phyloP scores from a whole-genome alignment of 2,329 filamentous ascomycete species.

The Colletotrichum sojae region DNA sequence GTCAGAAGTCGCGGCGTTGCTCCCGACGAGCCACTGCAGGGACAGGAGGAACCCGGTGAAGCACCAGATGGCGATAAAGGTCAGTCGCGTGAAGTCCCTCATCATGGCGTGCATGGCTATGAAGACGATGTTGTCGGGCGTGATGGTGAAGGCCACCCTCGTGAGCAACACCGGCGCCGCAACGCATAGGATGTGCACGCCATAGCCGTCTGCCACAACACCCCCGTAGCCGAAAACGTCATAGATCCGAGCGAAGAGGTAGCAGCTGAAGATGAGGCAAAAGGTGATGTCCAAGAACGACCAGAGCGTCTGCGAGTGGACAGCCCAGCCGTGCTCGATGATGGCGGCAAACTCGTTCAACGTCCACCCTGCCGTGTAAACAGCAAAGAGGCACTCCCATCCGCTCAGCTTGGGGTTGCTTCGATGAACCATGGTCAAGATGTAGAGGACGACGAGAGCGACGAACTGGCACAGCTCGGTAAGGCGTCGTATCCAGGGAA shows the following conservation, averaged over 20 bases:
- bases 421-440: slow-evolving; percentile 74
- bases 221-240: slow-evolving; percentile 50
- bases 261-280: slow-evolving; percentile 72
- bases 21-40: slow-evolving; percentile 72
- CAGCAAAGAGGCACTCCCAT: slow-evolving; percentile 72
- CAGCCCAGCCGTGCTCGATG: slow-evolving; percentile 75
- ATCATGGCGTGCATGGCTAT: slow-evolving; percentile 82
- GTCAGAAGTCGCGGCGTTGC: slow-evolving; percentile 47
- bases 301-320: slow-evolving; percentile 82
- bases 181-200: slow-evolving; percentile 75
- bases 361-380: slow-evolving; percentile 78
- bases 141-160: slow-evolving; percentile 78
- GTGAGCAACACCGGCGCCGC: slow-evolving; percentile 78
- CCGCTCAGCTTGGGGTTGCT: slow-evolving; percentile 59
- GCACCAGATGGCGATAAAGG: slow-evolving; percentile 68
- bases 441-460: slow-evolving; percentile 72
- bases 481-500: slow-evolving; percentile 77
- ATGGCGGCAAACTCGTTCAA: slow-evolving; percentile 76
- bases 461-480: slow-evolving; percentile 77
- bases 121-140: slow-evolving; percentile 83
- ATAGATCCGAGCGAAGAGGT: slow-evolving; percentile 72
- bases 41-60: slow-evolving; percentile 80
- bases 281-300: slow-evolving; percentile 81
- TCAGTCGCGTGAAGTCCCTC: slow-evolving; percentile 78
- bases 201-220: slow-evolving; percentile 64